phyloP scores from a whole-genome alignment of 805 yeast genomes.

The Kluyveromyces dobzhanskii region DNA sequence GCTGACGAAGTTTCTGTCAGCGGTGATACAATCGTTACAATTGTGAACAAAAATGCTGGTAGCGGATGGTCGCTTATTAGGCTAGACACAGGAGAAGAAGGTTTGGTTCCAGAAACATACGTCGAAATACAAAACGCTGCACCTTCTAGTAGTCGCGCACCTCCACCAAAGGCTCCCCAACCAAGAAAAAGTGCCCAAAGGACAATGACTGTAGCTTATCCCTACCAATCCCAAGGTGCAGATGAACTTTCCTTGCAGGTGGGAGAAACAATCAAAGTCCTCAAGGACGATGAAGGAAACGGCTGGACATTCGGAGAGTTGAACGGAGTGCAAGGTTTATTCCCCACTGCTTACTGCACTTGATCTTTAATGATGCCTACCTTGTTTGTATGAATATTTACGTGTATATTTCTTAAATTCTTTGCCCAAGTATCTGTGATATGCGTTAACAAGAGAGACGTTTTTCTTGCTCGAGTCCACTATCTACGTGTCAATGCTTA shows the following conservation, averaged over 20 bases:
- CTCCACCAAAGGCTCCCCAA: slow-evolving; percentile 38
- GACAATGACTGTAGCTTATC: slow-evolving; percentile 63
- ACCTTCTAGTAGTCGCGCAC: slow-evolving; percentile 5
- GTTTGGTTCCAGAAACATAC: slow-evolving; percentile 83
- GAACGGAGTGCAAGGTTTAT: slow-evolving; percentile 54
- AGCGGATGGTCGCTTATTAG: slow-evolving; percentile 81
- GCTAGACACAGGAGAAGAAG: slow-evolving; percentile 44
- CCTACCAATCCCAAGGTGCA: slow-evolving; percentile 67
- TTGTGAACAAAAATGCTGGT: slow-evolving; percentile 71
- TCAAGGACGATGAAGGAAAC: slow-evolving; percentile 64
- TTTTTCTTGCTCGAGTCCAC: too few relatives aligned
- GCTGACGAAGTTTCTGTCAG: slow-evolving; percentile 62
- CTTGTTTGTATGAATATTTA: not conserved
- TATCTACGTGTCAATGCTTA: too few relatives aligned
- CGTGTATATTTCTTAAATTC: not conserved
- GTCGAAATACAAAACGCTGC: slow-evolving; percentile 37
- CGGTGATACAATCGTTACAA: slow-evolving; percentile 52
- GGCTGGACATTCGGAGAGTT: slow-evolving; percentile 96
- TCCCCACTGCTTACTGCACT: slow-evolving; percentile 72
- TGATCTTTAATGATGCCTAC: slow-evolving; percentile 7
- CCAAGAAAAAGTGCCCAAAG: slow-evolving; percentile 37
- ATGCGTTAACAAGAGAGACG: too few relatives aligned
- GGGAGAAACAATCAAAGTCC: slow-evolving; percentile 66
- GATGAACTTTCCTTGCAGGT: slow-evolving; percentile 66
- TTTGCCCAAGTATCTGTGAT: too few relatives aligned